Conservation (phyloP, 441 rosid species). For the Dalechampia spathulata region DNA sequence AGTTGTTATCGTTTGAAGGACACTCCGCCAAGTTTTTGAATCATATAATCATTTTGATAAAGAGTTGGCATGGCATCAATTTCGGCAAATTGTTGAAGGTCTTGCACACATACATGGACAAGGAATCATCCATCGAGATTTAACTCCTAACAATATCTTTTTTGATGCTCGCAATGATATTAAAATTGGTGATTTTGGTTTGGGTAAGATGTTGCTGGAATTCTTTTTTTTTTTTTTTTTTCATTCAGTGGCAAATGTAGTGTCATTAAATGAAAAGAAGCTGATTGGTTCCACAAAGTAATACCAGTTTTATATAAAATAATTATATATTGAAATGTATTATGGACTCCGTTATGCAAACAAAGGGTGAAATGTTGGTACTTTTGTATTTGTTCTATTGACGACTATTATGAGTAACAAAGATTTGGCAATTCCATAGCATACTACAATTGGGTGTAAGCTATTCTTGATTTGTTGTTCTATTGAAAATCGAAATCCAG, state of each 20-base stretch:
- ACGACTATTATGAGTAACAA: no score
- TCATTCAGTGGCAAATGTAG: neutral
- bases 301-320: no score
- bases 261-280: no score
- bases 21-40: constrained; percentile 84
- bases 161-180: constrained; percentile 95
- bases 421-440: no score
- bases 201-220: constrained; percentile 62
- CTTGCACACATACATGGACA: constrained; percentile 94
- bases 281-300: no score
- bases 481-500: neutral
- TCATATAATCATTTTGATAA: constrained; percentile 81
- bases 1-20: constrained; percentile 37
- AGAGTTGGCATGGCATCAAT: constrained; percentile 77
- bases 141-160: constrained; percentile 95
- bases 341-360: no score
- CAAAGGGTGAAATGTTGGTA: no score
- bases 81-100: constrained; percentile 97
- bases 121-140: constrained; percentile 97
- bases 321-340: no score
- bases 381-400: no score
- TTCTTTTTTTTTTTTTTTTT: neutral
- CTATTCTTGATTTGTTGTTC: no score
- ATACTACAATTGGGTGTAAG: no score
- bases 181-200: constrained; percentile 98